A percentile compares a stretch with the other conserved stretches of the same genome.
These are phyloP conservation scores for Schizochytrium sp. DNA, from an alignment of 108 stramenopile species.

Conservation along the genomic window DNA sequence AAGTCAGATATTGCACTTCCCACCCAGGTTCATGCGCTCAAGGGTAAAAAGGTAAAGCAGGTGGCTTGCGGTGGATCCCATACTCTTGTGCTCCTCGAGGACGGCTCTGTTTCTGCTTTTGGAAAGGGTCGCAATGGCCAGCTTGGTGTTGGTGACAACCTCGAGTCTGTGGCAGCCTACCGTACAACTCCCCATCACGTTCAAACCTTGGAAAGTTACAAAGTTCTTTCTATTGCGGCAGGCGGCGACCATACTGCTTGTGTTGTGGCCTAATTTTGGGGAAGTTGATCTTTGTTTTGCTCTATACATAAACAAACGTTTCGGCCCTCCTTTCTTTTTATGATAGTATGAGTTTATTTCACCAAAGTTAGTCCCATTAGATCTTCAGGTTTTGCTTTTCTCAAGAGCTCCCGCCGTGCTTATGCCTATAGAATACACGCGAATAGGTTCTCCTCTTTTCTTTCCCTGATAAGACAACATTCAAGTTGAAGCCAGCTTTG, in stretches of 20 bases:
- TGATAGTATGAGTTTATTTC: no score
- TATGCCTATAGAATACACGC: no score
- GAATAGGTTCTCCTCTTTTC: no score
- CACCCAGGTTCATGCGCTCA: constrained; percentile 25
- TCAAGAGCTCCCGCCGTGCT: no score
- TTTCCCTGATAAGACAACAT: no score
- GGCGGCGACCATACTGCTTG: constrained; percentile 40
- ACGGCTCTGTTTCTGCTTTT: constrained; percentile 64
- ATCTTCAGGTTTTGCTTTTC: no score
- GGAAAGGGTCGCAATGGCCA: constrained; percentile 68
- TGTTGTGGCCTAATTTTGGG: neutral
- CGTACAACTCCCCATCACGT: constrained; percentile 38
- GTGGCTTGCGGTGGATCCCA: constrained; percentile 62
- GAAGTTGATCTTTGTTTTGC: neutral
- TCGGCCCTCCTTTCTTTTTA: neutral
- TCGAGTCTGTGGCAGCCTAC: constrained; percentile 39
- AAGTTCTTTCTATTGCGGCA: constrained; percentile 7
- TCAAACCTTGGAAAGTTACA: neutral
- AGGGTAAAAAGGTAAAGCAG: constrained; percentile 46
- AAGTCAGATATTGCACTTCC: constrained; percentile 23
- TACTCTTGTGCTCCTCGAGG: constrained; percentile 46
- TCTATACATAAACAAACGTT: neutral
- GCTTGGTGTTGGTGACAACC: constrained; percentile 63
- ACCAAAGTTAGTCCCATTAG: no score
- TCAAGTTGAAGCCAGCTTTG: no score